Evolutionary conservation across 306 rosid genomes (phyloP).

Genomic region (Geum urbanum): DNA sequence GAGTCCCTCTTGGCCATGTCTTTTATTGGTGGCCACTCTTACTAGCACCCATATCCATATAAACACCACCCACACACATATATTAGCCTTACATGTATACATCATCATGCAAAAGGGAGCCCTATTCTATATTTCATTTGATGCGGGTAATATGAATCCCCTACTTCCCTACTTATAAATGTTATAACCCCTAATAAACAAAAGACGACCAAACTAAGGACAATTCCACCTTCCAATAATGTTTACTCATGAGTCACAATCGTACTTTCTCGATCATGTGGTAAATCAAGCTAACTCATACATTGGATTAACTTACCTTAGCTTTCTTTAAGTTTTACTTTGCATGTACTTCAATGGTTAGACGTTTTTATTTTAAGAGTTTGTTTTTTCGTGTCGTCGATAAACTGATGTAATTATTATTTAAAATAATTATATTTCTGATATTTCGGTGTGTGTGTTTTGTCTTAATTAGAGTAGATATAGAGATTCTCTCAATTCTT

Average conservation of each 20-base stretch:
- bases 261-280: not conserved
- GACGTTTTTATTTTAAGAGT: no score
- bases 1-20: slow-evolving; percentile 19
- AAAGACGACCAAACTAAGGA: not conserved
- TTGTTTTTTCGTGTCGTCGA: no score
- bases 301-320: no score
- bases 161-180: not conserved
- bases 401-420: no score
- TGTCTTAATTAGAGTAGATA: no score
- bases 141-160: slow-evolving; percentile 5
- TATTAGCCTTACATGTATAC: not conserved
- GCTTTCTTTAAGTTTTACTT: no score
- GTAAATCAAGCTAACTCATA: not conserved
- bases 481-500: no score
- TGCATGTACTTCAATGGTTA: no score
- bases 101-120: slow-evolving; percentile 22
- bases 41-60: slow-evolving; percentile 12
- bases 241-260: not conserved
- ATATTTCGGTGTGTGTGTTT: no score
- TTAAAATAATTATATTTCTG: no score
- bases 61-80: slow-evolving; percentile 4
- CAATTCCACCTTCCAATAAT: not conserved
- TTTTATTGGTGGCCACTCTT: slow-evolving; percentile 23
- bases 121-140: slow-evolving; percentile 9
- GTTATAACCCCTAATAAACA: not conserved